Conservation (phyloP, 2,329 filamentous ascomycete genomes). For the Aschersonia sp. region DNA sequence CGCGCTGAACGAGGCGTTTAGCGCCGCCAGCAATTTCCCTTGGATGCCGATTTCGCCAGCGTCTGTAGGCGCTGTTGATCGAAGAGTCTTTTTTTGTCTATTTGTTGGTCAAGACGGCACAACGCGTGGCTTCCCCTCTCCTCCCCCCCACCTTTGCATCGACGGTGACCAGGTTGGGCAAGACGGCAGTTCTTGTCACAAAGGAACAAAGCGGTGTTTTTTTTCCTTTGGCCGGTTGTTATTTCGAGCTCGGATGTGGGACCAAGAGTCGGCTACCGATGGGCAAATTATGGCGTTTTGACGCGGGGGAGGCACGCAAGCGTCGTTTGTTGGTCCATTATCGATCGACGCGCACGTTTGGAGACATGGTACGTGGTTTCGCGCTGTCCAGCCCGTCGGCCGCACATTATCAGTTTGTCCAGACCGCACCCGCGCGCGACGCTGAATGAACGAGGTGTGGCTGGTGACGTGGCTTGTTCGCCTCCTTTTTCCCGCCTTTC, state of each 20-base stretch:
- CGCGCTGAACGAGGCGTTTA: background rate
- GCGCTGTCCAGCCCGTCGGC: background rate
- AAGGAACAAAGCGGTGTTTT: too few relatives aligned
- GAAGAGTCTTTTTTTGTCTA: background rate
- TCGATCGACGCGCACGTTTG: background rate
- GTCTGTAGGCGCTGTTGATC: background rate
- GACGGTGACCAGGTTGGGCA: too few relatives aligned
- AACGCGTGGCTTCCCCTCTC: too few relatives aligned
- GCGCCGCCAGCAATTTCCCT: background rate
- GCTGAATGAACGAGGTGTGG: constrained; percentile 4
- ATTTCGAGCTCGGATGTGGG: background rate
- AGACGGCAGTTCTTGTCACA: too few relatives aligned
- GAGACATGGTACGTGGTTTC: background rate
- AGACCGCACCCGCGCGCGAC: background rate
- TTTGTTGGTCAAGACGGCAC: too few relatives aligned
- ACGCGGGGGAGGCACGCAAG: background rate
- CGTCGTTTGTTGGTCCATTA: background rate
- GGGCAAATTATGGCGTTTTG: background rate
- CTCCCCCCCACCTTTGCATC: too few relatives aligned
- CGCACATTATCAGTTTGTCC: constrained; percentile 1
- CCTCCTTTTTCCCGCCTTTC: constrained; percentile 1
- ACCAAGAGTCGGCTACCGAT: too few relatives aligned
- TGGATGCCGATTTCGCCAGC: background rate
- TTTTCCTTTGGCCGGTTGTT: background rate
- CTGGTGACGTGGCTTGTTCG: constrained; percentile 8